Percentiles rank a stretch among this genome's conserved stretches.
These are phyloP conservation scores for Leccinellum luteum DNA, from an alignment of 768 basidiomycete genomes.

Conservation along the genomic window DNA sequence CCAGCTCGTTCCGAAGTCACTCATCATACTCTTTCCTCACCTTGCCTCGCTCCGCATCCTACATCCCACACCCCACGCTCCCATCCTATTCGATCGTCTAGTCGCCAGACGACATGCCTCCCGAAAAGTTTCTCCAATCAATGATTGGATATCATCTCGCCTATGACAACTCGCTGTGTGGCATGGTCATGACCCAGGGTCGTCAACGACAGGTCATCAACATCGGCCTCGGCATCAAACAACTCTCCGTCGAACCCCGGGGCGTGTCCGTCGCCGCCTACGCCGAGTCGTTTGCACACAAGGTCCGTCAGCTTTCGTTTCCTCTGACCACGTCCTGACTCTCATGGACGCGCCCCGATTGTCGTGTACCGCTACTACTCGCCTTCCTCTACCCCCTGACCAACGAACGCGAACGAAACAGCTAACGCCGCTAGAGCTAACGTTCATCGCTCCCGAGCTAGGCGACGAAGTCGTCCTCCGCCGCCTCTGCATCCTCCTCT, in stretches of 20 bases:
- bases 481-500: conserved; percentile 72
- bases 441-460: conserved; percentile 48
- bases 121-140: conserved; percentile 62
- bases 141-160: conserved; percentile 81
- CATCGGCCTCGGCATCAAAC: conserved; percentile 78
- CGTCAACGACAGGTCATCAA: conserved; percentile 72
- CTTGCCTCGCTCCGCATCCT: neutral
- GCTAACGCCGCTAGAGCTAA: conserved; percentile 51
- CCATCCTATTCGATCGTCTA: conserved; percentile 16
- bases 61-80: neutral
- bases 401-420: conserved; percentile 12
- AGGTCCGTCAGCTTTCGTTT: conserved; percentile 42
- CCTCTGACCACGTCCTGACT: neutral
- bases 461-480: conserved; percentile 67
- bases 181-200: conserved; percentile 87
- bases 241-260: conserved; percentile 58
- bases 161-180: conserved; percentile 65
- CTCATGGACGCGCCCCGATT: neutral
- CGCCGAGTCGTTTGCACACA: conserved; percentile 71
- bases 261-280: conserved; percentile 61
- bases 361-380: neutral
- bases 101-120: conserved; percentile 59
- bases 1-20: neutral
- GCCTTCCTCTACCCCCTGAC: neutral
- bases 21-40: neutral